Percentiles rank a stretch among this genome's conserved stretches.
Conservation (phyloP, 2,329 filamentous ascomycete species). For the Teratosphaeria zuluensis region DNA sequence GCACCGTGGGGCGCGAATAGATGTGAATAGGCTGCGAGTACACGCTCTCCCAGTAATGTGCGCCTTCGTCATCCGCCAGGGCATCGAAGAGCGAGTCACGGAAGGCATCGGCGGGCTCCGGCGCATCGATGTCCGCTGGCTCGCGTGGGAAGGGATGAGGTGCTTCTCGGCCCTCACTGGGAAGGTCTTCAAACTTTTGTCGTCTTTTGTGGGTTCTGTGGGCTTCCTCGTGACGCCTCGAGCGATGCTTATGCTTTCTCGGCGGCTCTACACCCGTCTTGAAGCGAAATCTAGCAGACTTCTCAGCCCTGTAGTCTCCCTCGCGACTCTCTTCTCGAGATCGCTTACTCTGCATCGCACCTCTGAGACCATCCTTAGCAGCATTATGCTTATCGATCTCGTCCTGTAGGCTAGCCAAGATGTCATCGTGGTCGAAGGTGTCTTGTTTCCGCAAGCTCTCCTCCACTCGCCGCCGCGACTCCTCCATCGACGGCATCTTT, state of each 20-base stretch:
- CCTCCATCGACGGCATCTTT: conserved; percentile 25
- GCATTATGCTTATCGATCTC: conserved; percentile 25
- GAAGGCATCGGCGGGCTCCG: conserved; percentile 57
- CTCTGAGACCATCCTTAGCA: conserved; percentile 6
- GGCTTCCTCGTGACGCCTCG: conserved; percentile 6
- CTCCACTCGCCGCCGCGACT: conserved; percentile 21
- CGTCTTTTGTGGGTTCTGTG: conserved; percentile 6
- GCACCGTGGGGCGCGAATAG: conserved; percentile 59
- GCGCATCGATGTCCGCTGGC: conserved; percentile 11
- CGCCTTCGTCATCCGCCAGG: conserved; percentile 92
- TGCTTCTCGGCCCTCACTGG: conserved; percentile 3
- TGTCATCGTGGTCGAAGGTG: conserved; percentile 19
- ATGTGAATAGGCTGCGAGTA: conserved; percentile 90
- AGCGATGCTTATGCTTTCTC: conserved; percentile 15
- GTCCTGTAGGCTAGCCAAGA: conserved; percentile 20
- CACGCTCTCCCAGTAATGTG: conserved; percentile 86
- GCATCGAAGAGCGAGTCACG: conserved; percentile 93
- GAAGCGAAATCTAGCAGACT: conserved; percentile 21
- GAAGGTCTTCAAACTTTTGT: conserved; percentile 2
- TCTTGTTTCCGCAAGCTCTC: conserved; percentile 9
- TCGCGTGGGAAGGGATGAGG: conserved; percentile 26
- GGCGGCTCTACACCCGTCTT: conserved; percentile 16
- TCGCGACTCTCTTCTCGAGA: not conserved
- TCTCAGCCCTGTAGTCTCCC: not conserved
- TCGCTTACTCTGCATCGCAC: conserved; percentile 8